Conservation (phyloP, 2,329 filamentous ascomycete genomes). For the Tricladium varicosporioides region DNA sequence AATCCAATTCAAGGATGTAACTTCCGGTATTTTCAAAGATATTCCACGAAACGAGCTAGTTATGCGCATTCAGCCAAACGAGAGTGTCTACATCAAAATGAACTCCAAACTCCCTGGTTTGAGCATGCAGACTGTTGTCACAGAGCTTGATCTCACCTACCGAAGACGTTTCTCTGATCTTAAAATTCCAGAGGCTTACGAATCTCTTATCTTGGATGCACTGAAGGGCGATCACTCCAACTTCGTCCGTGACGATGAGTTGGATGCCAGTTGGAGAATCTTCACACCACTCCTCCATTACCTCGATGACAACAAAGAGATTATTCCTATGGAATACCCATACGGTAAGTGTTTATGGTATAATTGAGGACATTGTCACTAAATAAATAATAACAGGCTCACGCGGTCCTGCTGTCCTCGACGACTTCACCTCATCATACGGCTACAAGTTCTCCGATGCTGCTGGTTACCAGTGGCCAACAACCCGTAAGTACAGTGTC, state of each 20-base stretch:
- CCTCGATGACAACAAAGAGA: conserved; percentile 98
- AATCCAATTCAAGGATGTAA: conserved; percentile 99
- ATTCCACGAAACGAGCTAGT: conserved; percentile 99
- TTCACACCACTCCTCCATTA: conserved; percentile 98
- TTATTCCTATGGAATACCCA: conserved; percentile 98
- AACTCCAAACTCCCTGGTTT: conserved; percentile 98
- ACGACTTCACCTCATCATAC: conserved; percentile 97
- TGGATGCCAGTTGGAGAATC: conserved; percentile 97
- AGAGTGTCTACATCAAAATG: conserved; percentile 99
- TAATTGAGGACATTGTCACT: conserved; percentile 1
- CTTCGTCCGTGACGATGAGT: conserved; percentile 95
- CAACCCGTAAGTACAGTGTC: conserved; percentile 44
- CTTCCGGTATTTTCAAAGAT: conserved; percentile 99
- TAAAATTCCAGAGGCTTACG: conserved; percentile 99
- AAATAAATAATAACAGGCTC: conserved; percentile 65
- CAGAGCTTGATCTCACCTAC: conserved; percentile 97
- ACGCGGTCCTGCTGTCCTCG: conserved; percentile 90
- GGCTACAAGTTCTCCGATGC: conserved; percentile 98
- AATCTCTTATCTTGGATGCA: conserved; percentile 94
- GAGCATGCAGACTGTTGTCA: conserved; percentile 99
- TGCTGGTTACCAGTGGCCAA: conserved; percentile 92
- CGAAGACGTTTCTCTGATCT: conserved; percentile 97
- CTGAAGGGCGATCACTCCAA: conserved; percentile 99
- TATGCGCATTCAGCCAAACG: conserved; percentile 98
- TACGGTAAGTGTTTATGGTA: conserved; percentile 67